Percentiles rank a stretch among this genome's conserved stretches.
Conservation (phyloP, 331 rosid species). For the Erythrophleum ivorense region DNA sequence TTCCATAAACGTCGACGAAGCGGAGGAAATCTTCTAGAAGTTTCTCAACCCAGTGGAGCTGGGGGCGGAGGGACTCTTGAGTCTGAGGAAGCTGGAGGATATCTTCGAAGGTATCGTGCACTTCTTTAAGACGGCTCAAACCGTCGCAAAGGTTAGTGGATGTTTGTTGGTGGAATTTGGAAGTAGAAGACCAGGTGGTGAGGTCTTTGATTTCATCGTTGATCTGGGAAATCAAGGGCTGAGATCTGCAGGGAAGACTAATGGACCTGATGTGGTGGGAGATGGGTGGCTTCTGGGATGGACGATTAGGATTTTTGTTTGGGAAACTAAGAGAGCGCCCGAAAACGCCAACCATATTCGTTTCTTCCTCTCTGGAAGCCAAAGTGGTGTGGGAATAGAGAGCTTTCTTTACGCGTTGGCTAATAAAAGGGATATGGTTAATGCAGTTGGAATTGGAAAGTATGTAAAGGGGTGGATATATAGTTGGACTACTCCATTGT, state of each 20-base stretch:
- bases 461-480: neutral
- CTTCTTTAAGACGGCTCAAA: slow-evolving; percentile 59
- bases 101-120: slow-evolving; percentile 68
- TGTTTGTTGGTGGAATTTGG: slow-evolving; percentile 40
- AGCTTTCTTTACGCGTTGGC: neutral
- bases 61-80: slow-evolving; percentile 67
- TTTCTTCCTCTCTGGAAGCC: neutral
- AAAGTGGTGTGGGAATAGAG: neutral
- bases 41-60: slow-evolving; percentile 57
- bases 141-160: slow-evolving; percentile 57
- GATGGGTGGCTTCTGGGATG: slow-evolving; percentile 47
- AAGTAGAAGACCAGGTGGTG: slow-evolving; percentile 47
- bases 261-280: slow-evolving; percentile 83
- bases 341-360: slow-evolving; percentile 85
- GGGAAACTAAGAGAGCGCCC: slow-evolving; percentile 84
- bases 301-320: slow-evolving; percentile 66
- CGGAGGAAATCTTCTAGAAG: slow-evolving; percentile 77
- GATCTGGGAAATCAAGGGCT: slow-evolving; percentile 77
- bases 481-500: neutral
- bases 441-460: neutral
- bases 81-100: slow-evolving; percentile 81
- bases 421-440: neutral
- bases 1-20: slow-evolving; percentile 76
- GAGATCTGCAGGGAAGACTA: slow-evolving; percentile 93
- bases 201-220: slow-evolving; percentile 59